Evolutionary conservation across 352 stramenopile species (phyloP).

Genomic region (Phytophthora brassicae): DNA sequence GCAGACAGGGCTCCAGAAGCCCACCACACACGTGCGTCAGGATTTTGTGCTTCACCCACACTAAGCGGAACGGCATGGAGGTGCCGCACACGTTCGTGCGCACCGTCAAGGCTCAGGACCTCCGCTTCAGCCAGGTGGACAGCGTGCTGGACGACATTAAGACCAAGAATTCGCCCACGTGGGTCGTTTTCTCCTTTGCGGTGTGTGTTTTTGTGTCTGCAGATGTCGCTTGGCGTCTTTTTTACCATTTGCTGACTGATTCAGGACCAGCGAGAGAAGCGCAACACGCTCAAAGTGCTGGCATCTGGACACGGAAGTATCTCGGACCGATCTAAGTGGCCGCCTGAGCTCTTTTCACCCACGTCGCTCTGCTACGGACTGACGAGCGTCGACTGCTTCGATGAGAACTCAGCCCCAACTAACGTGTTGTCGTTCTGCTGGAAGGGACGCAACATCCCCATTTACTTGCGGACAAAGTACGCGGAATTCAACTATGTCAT

Average conservation of each 20-base stretch:
- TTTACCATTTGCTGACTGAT: conserved; percentile 2
- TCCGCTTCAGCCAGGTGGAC: conserved; percentile 80
- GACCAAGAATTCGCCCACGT: conserved; percentile 61
- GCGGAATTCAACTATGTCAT: conserved; percentile 90
- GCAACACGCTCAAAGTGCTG: conserved; percentile 80
- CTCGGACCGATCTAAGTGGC: conserved; percentile 74
- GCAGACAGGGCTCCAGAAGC: neutral
- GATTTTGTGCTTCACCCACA: conserved; percentile 44
- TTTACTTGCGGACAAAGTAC: conserved; percentile 87
- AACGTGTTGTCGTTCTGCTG: conserved; percentile 87
- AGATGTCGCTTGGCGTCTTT: neutral
- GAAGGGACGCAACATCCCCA: conserved; percentile 85
- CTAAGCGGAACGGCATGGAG: conserved; percentile 49
- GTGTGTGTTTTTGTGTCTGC: conserved; percentile 35
- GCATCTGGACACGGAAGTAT: conserved; percentile 66
- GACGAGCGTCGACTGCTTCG: conserved; percentile 68
- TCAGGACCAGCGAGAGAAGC: conserved; percentile 73
- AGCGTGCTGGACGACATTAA: conserved; percentile 69
- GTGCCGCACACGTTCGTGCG: conserved; percentile 82
- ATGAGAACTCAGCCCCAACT: conserved; percentile 60
- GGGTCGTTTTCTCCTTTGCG: conserved; percentile 77
- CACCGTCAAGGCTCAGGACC: conserved; percentile 78
- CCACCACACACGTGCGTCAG: conserved; percentile 21
- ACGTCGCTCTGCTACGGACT: conserved; percentile 84
- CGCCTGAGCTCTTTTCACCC: conserved; percentile 72